These are phyloP conservation scores for Plasmodium falciparum DNA, from an alignment of 169 alveolate species.

Conservation along the genomic window DNA sequence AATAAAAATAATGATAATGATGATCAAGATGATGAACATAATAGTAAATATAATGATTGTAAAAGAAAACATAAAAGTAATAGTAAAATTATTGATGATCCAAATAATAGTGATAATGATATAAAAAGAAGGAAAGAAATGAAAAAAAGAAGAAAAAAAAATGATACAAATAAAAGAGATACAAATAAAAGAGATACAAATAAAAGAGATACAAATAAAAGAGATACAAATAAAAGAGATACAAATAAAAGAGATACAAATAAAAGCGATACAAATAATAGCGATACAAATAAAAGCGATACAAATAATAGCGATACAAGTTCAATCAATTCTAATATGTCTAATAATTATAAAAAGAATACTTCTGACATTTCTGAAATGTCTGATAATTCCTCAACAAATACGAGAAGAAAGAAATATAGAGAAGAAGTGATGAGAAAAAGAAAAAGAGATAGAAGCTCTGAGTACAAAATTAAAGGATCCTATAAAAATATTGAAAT, in stretches of 20 bases:
- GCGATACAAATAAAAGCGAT: neutral
- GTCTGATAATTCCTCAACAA: neutral
- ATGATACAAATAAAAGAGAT: neutral
- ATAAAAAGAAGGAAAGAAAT: neutral
- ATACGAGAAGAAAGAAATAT: neutral
- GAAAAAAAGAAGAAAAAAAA: neutral
- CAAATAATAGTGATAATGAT: neutral
- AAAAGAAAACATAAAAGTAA: neutral
- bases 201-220: too few relatives aligned
- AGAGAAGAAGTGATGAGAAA: slow-evolving; percentile 10
- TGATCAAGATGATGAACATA: neutral
- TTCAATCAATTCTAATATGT: too few relatives aligned
- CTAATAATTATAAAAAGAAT: too few relatives aligned
- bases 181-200: too few relatives aligned
- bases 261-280: too few relatives aligned
- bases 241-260: too few relatives aligned
- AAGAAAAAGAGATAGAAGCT: slow-evolving; percentile 15
- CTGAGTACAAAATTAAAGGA: slow-evolving; percentile 27
- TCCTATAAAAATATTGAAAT: slow-evolving; percentile 33
- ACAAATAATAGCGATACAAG: neutral
- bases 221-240: too few relatives aligned
- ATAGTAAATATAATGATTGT: neutral
- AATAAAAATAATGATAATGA: neutral
- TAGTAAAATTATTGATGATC: neutral
- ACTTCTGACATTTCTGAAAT: too few relatives aligned